Evolutionary conservation across 2,329 filamentous ascomycete species (phyloP).

Genomic region (Diaporthe citrichinensis): DNA sequence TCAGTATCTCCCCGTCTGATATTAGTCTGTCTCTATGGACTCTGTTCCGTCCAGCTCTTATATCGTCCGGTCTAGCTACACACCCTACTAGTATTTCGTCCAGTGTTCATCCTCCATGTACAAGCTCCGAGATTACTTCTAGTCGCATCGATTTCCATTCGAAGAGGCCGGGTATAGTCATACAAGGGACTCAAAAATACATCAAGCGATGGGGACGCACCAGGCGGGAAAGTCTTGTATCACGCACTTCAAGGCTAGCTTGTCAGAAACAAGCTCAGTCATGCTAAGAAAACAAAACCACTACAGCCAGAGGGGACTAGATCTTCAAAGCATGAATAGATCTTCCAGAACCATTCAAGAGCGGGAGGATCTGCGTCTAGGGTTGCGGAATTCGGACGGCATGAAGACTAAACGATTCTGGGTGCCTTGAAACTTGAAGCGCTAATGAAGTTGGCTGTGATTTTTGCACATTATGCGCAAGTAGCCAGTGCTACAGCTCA

Average conservation of each 20-base stretch:
- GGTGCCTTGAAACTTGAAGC: neutral
- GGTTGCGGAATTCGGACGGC: neutral
- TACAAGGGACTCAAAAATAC: neutral
- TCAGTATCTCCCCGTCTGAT: too few species aligned
- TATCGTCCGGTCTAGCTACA: too few species aligned
- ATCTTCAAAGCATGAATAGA: neutral
- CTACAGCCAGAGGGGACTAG: neutral
- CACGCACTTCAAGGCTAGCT: neutral
- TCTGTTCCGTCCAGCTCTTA: too few species aligned
- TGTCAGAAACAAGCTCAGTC: neutral
- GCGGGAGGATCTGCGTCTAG: neutral
- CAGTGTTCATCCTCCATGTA: too few species aligned
- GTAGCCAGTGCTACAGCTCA: too few species aligned
- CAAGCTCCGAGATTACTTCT: too few species aligned
- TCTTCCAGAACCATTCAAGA: neutral
- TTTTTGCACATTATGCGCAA: neutral
- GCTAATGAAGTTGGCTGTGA: neutral
- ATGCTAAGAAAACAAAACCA: neutral
- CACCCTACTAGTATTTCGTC: too few species aligned
- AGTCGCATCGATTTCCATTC: too few species aligned
- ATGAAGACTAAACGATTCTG: neutral
- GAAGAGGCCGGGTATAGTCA: too few species aligned
- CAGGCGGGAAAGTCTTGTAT: neutral
- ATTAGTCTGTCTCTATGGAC: too few species aligned
- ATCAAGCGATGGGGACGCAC: neutral